Evolutionary conservation across 2,329 filamentous ascomycete genomes (phyloP), one percentile per base, ranked within the genome.

Genomic region (Metarhizium sp.): DNA sequence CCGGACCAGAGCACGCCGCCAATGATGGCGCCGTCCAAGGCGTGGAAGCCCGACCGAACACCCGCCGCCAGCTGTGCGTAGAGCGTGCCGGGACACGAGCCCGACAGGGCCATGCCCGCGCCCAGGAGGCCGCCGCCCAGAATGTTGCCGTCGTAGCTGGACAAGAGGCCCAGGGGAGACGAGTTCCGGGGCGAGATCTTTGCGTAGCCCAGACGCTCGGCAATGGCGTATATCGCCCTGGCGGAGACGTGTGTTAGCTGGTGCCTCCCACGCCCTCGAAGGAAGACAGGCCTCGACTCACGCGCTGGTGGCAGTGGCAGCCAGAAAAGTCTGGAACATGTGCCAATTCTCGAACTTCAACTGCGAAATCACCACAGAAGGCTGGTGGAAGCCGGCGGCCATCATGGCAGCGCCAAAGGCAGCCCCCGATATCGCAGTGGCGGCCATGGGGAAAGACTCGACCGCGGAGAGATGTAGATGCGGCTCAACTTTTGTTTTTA

Each of bases 51-150:
- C 0, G 78, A 76, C 2, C 63, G 68, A 2, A 84, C 70, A 1
- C 80, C 78, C 13, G 76, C 70, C 2, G 77, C 82, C 11, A 82
- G 62, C 67, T 88, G 85, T 0, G 79, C 77, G 51, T 86, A 75
- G 6, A 86, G 75, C 0, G 83, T 86, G 0, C 85, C 85, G 0
- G 85, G 83, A 57, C 85, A 87, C 0, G 84, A 79, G 8, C 83
- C 84, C 0, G 83, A 79, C 16, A 87, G 69, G 6, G 81, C 76
- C 84, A 88, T 86, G 55, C 85, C 85, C n/a, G 77, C 66, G 40
- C 85, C 85, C 30, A 86, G 75, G 2, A 87, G 68, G 16, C 74
- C 63, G 4, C 85, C 85, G 55, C 85, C 85, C 59, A 86, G 60
- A 50, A 87, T 67, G 65, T 88, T 88, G 55, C 82, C 85, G 61